Percentiles rank a stretch among this genome's conserved stretches.
Evolutionary conservation across 1,139 yeast genomes (phyloP).

Genomic region (Magnusiomyces tetraspermus): DNA sequence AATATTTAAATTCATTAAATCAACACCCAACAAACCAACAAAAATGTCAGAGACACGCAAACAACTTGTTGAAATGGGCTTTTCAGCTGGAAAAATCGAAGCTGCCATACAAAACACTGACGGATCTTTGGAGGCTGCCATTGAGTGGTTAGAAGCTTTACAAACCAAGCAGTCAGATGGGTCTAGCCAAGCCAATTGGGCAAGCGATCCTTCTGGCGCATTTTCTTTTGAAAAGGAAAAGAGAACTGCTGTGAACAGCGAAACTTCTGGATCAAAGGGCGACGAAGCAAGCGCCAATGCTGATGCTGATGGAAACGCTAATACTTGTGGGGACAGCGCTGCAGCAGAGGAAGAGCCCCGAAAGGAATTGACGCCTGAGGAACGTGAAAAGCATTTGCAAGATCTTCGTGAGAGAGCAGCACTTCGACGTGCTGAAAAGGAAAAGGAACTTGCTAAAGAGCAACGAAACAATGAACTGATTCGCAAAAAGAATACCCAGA

Average conservation of each 20-base stretch:
- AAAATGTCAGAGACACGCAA: conserved; percentile 1
- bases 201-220: conserved; percentile 3
- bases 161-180: conserved; percentile 15
- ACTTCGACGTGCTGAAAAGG: conserved; percentile 25
- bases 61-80: conserved; percentile 30
- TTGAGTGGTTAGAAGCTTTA: conserved; percentile 30
- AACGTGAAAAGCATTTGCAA: conserved; percentile 27
- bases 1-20: too few relatives aligned
- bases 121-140: conserved; percentile 26
- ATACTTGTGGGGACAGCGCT: too few relatives aligned
- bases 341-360: conserved; percentile 5
- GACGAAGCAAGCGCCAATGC: not conserved
- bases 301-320: too few relatives aligned
- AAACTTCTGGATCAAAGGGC: not conserved
- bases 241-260: too few relatives aligned
- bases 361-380: conserved; percentile 24
- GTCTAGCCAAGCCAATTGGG: conserved; percentile 10
- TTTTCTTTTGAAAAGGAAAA: conserved; percentile 3
- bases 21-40: not conserved
- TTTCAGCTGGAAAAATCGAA: conserved; percentile 28
- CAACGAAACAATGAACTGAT: conserved; percentile 27
- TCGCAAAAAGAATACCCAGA: conserved; percentile 28
- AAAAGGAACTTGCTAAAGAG: conserved; percentile 27
- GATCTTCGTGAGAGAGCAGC: conserved; percentile 27
- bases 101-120: conserved; percentile 27